phyloP scores from a whole-genome alignment of 768 basidiomycete species.

The Nidula microcarpa region DNA sequence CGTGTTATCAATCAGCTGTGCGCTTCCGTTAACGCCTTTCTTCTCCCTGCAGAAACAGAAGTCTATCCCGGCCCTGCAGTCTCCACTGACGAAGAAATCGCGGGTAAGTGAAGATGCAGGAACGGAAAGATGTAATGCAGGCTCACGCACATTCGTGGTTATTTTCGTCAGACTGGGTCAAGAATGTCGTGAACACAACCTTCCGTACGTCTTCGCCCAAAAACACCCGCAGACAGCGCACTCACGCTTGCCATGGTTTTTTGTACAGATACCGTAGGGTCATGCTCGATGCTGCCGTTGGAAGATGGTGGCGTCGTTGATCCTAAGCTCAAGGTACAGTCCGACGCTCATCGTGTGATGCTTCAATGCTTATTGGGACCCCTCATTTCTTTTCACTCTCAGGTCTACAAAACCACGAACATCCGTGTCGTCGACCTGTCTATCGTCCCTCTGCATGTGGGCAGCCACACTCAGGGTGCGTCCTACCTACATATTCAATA shows the following conservation, averaged over 20 bases:
- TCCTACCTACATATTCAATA: no score
- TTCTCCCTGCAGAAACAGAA: no score
- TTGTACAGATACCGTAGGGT: slow-evolving; percentile 38
- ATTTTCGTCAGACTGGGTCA: slow-evolving; percentile 15
- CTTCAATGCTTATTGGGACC: neutral
- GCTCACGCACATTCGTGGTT: neutral
- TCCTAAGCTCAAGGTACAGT: slow-evolving; percentile 33
- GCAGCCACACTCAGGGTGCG: slow-evolving; percentile 41
- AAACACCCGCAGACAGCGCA: neutral
- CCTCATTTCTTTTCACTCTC: neutral
- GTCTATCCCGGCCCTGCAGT: no score
- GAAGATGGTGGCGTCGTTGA: slow-evolving; percentile 52
- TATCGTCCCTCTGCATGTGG: slow-evolving; percentile 48
- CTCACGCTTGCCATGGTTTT: neutral
- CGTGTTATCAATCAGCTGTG: slow-evolving; percentile 11
- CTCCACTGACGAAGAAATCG: no score
- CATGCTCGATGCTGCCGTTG: slow-evolving; percentile 51
- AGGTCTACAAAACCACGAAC: slow-evolving; percentile 58
- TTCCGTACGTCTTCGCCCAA: slow-evolving; percentile 15
- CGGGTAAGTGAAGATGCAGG: no score
- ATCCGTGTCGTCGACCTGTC: slow-evolving; percentile 56
- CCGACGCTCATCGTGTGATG: neutral
- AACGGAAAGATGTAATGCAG: neutral
- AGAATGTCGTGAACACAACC: slow-evolving; percentile 15
- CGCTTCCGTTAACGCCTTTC: no score